Percentiles rank a stretch among this genome's conserved stretches.
Evolutionary conservation across 352 stramenopile genomes (phyloP).

Genomic region (Phytopythium cucurbitacearum): DNA sequence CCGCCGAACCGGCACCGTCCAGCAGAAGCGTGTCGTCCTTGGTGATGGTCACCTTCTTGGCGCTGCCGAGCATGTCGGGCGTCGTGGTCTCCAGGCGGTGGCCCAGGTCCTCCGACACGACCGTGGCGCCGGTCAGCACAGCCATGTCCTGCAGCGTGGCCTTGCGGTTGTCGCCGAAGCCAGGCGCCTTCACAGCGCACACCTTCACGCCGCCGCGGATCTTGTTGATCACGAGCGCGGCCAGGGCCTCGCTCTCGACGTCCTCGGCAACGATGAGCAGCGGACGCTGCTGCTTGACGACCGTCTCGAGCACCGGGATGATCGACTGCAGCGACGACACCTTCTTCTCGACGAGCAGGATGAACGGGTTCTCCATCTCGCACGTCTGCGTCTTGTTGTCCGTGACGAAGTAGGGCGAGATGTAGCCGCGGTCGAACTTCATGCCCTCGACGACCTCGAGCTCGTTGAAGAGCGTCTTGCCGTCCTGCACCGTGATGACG

Average conservation of each 20-base stretch:
- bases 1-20: conserved; percentile 91
- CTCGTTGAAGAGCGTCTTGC: conserved; percentile 99
- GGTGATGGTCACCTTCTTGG: conserved; percentile 95
- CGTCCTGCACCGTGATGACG: conserved; percentile 98
- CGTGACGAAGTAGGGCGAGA: conserved; percentile 99
- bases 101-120: conserved; percentile 98
- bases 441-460: conserved; percentile 99
- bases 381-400: conserved; percentile 99
- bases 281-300: conserved; percentile 96
- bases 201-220: conserved; percentile 99
- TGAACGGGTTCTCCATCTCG: conserved; percentile 98
- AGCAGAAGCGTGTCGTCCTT: conserved; percentile 99
- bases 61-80: conserved; percentile 92
- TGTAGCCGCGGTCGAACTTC: conserved; percentile 99
- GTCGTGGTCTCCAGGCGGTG: conserved; percentile 98
- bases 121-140: conserved; percentile 96
- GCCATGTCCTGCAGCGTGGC: conserved; percentile 99
- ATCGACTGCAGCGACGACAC: conserved; percentile 95
- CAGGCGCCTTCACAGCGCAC: conserved; percentile 98
- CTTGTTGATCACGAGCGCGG: conserved; percentile 99
- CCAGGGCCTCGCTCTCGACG: conserved; percentile 98
- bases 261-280: conserved; percentile 99
- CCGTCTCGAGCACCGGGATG: conserved; percentile 96
- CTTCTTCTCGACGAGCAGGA: conserved; percentile 99
- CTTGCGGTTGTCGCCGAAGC: conserved; percentile 99